These are phyloP conservation scores for Eutypella sp. DNA, from an alignment of 2,329 filamentous ascomycete species.

Conservation along the genomic window DNA sequence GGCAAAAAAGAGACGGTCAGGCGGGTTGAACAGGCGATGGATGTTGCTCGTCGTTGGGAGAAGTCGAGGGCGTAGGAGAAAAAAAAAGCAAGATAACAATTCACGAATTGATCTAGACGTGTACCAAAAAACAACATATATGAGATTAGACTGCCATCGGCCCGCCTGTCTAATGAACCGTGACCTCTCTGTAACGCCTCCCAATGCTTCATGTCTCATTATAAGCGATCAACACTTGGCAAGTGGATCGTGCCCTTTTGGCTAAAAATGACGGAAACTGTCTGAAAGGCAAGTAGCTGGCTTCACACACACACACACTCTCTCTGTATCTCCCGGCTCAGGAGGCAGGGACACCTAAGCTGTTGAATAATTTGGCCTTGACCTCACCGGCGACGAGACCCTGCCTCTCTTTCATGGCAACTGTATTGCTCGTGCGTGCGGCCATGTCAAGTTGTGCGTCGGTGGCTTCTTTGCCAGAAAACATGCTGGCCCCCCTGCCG, in stretches of 20 bases:
- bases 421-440: constrained; percentile 23
- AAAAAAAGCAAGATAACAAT: not conserved
- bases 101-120: not conserved
- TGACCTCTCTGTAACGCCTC: constrained; percentile 21
- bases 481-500: constrained; percentile 25
- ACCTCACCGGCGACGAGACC: constrained; percentile 26
- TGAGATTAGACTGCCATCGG: no score
- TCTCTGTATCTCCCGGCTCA: not conserved
- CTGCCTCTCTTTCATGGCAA: constrained; percentile 29
- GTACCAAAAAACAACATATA: constrained; percentile 1
- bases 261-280: no score
- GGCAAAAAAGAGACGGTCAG: constrained; percentile 21
- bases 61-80: not conserved
- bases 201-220: constrained; percentile 27
- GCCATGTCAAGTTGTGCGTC: constrained; percentile 26
- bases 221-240: constrained; percentile 2
- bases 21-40: constrained; percentile 15
- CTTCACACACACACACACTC: no score
- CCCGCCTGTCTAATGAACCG: no score
- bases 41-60: constrained; percentile 8
- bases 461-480: not conserved
- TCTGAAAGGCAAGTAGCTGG: no score
- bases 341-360: constrained; percentile 10
- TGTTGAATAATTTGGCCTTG: constrained; percentile 28
- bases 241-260: not conserved